Evolutionary conservation across 768 basidiomycete species (phyloP).

Genomic region (Favolaschia claudopus): DNA sequence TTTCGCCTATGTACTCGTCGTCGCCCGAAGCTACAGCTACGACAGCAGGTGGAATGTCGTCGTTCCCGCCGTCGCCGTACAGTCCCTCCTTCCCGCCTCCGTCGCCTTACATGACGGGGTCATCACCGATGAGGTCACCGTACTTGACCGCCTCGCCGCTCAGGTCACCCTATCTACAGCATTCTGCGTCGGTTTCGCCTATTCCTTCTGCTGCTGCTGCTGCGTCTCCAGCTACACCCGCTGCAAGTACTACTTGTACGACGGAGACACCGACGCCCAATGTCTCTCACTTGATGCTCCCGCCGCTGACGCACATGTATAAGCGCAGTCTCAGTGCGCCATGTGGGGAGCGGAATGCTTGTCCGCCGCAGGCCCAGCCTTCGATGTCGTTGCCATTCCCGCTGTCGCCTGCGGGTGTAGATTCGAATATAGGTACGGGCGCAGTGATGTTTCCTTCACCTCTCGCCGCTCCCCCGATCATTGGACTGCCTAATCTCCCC

Average conservation of each 20-base stretch:
- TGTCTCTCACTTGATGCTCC: too few species aligned
- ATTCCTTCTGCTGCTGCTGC: not conserved
- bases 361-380: slow-evolving; percentile 31
- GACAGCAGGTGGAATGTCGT: too few species aligned
- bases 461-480: not conserved
- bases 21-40: not conserved
- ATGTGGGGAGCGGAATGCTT: not conserved
- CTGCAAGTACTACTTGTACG: not conserved
- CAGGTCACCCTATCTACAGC: not conserved
- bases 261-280: slow-evolving; percentile 11
- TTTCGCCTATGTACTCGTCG: not conserved
- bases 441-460: not conserved
- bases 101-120: slow-evolving; percentile 1
- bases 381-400: not conserved
- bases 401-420: not conserved
- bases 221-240: not conserved
- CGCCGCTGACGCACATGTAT: slow-evolving; percentile 67
- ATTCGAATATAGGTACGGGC: too few species aligned
- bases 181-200: slow-evolving; percentile 2
- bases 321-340: slow-evolving; percentile 70
- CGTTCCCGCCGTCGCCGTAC: not conserved
- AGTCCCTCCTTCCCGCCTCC: not conserved
- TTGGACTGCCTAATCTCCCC: too few species aligned
- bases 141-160: too few species aligned
- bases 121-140: not conserved